Conservation (phyloP, 257 asterid genomes). For the Marsdenia floribunda region DNA sequence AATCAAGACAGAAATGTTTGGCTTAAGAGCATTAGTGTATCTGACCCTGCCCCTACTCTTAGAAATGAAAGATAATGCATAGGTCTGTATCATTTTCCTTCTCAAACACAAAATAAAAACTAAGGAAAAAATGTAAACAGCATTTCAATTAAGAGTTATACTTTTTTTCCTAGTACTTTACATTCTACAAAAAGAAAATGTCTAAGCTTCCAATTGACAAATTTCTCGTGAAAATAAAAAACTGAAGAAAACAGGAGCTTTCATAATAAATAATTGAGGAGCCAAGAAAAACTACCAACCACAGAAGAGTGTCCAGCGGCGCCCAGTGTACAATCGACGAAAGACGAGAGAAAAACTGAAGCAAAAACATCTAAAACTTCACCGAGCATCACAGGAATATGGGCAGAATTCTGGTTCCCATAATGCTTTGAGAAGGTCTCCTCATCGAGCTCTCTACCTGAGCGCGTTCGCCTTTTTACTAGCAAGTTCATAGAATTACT, state of each 20-base stretch:
- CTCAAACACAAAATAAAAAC: background rate
- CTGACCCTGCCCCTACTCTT: background rate
- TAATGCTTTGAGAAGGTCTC: constrained; percentile 42
- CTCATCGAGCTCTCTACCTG: constrained; percentile 70
- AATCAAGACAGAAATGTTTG: background rate
- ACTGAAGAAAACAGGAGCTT: background rate
- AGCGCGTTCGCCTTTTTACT: constrained; percentile 80
- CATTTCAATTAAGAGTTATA: background rate
- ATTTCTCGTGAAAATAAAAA: too few species aligned
- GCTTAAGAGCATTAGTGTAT: background rate
- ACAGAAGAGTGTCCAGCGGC: constrained; percentile 90
- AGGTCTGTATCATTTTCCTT: background rate
- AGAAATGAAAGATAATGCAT: background rate
- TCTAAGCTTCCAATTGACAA: background rate
- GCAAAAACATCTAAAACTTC: constrained; percentile 81
- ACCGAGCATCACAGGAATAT: constrained; percentile 83
- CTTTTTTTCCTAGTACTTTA: background rate
- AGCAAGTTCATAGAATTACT: constrained; percentile 23
- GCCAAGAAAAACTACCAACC: constrained; percentile 31
- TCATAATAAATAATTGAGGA: background rate
- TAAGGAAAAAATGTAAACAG: background rate
- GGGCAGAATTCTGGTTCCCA: constrained; percentile 55
- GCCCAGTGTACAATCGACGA: constrained; percentile 94
- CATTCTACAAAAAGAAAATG: too few species aligned
- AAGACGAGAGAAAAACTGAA: constrained; percentile 53